A percentile compares a stretch with the other conserved stretches of the same genome.
Conservation (phyloP, 441 rosid species). For the Arabidopsis lyrata region DNA sequence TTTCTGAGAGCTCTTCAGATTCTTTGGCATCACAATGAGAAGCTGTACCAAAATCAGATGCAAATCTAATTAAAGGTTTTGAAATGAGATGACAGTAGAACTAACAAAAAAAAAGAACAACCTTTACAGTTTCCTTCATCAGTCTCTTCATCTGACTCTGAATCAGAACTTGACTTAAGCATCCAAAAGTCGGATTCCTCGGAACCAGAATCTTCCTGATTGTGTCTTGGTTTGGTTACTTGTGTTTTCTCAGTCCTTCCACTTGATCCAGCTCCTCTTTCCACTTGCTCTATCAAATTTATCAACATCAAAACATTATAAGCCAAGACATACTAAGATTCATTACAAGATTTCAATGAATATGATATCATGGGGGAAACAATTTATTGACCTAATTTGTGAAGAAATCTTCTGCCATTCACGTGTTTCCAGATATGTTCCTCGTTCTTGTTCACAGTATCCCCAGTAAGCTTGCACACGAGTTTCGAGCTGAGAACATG, state of each 20-base stretch:
- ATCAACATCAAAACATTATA: constrained; percentile 15
- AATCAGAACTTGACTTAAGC: constrained; percentile 74
- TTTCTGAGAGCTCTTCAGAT: constrained; percentile 40
- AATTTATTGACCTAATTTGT: constrained; percentile 64
- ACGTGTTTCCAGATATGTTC: constrained; percentile 96
- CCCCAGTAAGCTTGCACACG: constrained; percentile 87
- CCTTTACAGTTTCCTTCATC: constrained; percentile 57
- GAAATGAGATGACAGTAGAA: not conserved
- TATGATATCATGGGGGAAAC: not conserved
- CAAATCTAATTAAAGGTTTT: not conserved
- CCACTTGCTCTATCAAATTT: constrained; percentile 65
- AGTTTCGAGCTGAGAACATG: constrained; percentile 65
- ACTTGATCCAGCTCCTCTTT: constrained; percentile 45
- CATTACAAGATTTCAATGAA: not conserved
- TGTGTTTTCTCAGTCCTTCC: constrained; percentile 47
- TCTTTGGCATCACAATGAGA: constrained; percentile 31
- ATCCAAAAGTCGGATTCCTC: constrained; percentile 87
- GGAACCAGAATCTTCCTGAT: constrained; percentile 54
- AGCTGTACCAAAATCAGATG: constrained; percentile 13
- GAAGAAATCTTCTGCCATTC: constrained; percentile 85
- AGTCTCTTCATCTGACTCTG: constrained; percentile 54
- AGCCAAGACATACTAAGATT: not conserved
- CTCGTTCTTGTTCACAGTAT: constrained; percentile 85
- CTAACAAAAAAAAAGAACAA: constrained; percentile 37
- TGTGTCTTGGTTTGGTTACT: constrained; percentile 54